Percentiles rank a stretch among this genome's conserved stretches.
Evolutionary conservation across 257 asterid genomes (phyloP).

Genomic region (Euphrasia confusa): DNA sequence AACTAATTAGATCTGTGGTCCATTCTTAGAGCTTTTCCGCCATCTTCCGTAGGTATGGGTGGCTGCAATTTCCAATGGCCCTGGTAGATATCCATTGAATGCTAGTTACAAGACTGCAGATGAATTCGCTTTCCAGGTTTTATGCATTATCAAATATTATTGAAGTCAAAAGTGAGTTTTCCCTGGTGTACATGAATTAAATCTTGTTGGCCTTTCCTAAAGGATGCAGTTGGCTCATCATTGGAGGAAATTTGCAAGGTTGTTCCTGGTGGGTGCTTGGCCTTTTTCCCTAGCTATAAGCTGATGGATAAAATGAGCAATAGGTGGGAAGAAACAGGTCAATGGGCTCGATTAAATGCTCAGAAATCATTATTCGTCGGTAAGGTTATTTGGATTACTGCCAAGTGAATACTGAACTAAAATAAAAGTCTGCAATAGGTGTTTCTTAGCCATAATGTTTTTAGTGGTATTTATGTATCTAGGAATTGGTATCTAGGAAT

Average conservation of each 20-base stretch:
- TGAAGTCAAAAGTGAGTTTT: conserved; percentile 18
- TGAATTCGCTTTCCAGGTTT: conserved; percentile 83
- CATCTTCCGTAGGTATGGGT: conserved; percentile 68
- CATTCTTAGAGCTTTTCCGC: conserved; percentile 24
- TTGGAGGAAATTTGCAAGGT: conserved; percentile 80
- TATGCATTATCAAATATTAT: conserved; percentile 20
- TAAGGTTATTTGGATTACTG: conserved; percentile 34
- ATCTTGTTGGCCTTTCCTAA: conserved; percentile 29
- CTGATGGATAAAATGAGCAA: conserved; percentile 74
- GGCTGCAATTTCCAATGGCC: conserved; percentile 83
- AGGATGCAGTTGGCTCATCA: conserved; percentile 85
- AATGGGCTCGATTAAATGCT: conserved; percentile 81
- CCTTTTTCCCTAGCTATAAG: conserved; percentile 96
- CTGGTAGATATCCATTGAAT: conserved; percentile 77
- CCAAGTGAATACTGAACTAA: conserved; percentile 15
- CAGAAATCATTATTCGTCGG: conserved; percentile 76
- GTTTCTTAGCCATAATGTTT: neutral
- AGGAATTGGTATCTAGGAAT: no score
- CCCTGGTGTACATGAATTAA: conserved; percentile 18
- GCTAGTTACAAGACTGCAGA: conserved; percentile 90
- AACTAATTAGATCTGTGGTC: conserved; percentile 23
- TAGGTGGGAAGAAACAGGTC: conserved; percentile 94
- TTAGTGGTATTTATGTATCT: neutral
- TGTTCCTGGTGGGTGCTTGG: conserved; percentile 93
- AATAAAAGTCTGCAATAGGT: conserved; percentile 11